Evolutionary conservation across 352 stramenopile species (phyloP).

Genomic region (Phytophthora constricta): DNA sequence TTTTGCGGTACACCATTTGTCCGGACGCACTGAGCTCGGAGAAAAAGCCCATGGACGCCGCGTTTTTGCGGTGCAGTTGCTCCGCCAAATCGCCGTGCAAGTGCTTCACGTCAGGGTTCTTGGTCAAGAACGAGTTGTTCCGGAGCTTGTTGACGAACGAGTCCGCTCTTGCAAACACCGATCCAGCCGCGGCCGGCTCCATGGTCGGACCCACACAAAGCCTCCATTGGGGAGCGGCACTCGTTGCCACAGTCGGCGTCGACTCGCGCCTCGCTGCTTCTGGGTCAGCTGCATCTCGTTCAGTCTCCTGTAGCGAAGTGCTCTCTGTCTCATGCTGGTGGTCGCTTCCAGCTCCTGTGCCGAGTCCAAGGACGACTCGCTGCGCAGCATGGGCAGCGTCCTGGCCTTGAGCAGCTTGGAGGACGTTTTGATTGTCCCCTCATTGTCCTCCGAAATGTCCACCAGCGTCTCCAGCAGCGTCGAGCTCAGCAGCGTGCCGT

Average conservation of each 20-base stretch:
- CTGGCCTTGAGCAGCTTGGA: constrained; percentile 34
- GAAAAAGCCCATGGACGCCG: constrained; percentile 73
- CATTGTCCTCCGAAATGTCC: constrained; percentile 13
- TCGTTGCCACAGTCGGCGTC: constrained; percentile 66
- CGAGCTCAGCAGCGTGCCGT: constrained; percentile 34
- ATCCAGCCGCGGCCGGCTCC: constrained; percentile 19
- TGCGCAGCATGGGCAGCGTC: constrained; percentile 38
- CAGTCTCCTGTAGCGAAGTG: constrained; percentile 61
- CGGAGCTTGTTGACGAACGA: constrained; percentile 62
- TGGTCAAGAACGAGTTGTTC: constrained; percentile 64
- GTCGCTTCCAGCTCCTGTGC: constrained; percentile 37
- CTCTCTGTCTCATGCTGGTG: constrained; percentile 56
- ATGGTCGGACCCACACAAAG: constrained; percentile 72
- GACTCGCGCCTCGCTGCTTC: constrained; percentile 62
- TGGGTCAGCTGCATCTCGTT: constrained; percentile 78
- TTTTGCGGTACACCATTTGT: constrained; percentile 56
- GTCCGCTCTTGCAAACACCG: constrained; percentile 39
- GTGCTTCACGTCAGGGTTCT: constrained; percentile 51
- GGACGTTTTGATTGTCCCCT: constrained; percentile 12
- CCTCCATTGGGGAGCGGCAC: constrained; percentile 59
- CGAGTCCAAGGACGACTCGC: constrained; percentile 29
- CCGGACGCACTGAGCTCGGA: constrained; percentile 59
- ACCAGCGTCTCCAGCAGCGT: constrained; percentile 39
- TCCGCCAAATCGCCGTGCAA: constrained; percentile 59
- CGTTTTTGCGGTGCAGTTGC: constrained; percentile 82